Conservation (phyloP, 1,284 basidiomycete species). For the Apiotrichum laibachii region DNA sequence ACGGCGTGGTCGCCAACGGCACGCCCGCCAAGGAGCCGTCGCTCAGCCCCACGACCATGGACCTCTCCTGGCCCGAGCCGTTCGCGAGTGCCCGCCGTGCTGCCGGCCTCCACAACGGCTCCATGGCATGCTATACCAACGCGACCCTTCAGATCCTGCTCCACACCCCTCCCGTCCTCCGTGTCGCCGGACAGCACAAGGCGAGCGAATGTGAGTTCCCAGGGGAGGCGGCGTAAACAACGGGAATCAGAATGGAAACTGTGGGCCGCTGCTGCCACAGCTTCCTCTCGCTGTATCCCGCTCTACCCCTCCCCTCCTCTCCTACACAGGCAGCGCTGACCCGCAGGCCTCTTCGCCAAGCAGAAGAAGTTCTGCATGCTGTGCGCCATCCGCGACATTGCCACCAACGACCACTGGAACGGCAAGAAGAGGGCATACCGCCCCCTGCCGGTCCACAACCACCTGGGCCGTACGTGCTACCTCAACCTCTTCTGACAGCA, state of each 20-base stretch:
- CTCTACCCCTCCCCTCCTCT: background rate
- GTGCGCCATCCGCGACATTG: slow-evolving; percentile 61
- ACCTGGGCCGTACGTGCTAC: slow-evolving; percentile 63
- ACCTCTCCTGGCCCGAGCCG: slow-evolving; percentile 34
- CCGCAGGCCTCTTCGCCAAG: slow-evolving; percentile 2
- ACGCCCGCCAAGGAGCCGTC: background rate
- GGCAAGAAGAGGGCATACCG: slow-evolving; percentile 43
- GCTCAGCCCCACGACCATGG: slow-evolving; percentile 12
- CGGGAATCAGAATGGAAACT: background rate
- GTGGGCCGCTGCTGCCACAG: no score
- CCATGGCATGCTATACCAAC: slow-evolving; percentile 97
- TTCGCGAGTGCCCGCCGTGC: slow-evolving; percentile 23
- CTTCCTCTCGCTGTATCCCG: background rate
- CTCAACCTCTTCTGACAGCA: background rate
- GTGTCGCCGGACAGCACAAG: slow-evolving; percentile 63
- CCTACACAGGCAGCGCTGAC: slow-evolving; percentile 4
- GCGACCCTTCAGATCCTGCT: slow-evolving; percentile 90
- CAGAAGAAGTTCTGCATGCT: slow-evolving; percentile 67
- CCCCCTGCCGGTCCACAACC: slow-evolving; percentile 63
- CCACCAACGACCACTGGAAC: slow-evolving; percentile 30
- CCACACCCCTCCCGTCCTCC: slow-evolving; percentile 86
- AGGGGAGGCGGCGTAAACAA: background rate
- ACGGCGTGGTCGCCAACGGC: background rate
- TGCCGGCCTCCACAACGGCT: slow-evolving; percentile 78
- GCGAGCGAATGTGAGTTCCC: slow-evolving; percentile 42